Evolutionary conservation across 1,139 yeast species (phyloP), one percentile per base, ranked within the genome.

Genomic region (Wickerhamomyces sp.): DNA sequence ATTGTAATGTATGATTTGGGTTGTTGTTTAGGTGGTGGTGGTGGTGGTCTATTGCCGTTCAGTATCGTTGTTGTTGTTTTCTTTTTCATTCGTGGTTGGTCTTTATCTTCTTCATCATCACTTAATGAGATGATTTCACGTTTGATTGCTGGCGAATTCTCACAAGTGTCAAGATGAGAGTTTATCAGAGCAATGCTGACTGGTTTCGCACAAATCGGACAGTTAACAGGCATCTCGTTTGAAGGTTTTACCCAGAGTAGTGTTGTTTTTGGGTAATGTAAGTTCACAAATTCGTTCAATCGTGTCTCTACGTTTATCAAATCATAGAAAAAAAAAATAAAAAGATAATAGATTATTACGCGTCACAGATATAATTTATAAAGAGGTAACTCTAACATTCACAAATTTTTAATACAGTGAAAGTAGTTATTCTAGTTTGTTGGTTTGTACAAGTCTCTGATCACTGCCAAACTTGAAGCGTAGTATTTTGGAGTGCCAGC

Each of bases 391-490:
- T n/a, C n/a, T n/a, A n/a, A n/a, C n/a, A n/a, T n/a, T n/a, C n/a
- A n/a, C n/a, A n/a, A n/a, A n/a, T n/a, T n/a, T n/a, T n/a, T n/a
- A n/a, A n/a, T n/a, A n/a, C n/a, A n/a, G n/a, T n/a, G n/a, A n/a
- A n/a, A n/a, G n/a, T n/a, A n/a, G n/a, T n/a, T n/a, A n/a, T n/a
- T n/a, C n/a, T n/a, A n/a, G n/a, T n/a, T n/a, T n/a, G n/a, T n/a
- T n/a, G n/a, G n/a, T n/a, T n/a, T n/a, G n/a, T n/a, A 46, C 27
- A 79, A 56, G 51, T 82, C 89, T 46, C 64, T 80, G 35, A 89
- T 62, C 44, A 81, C 88, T 16, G 96, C 97, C 27, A 91, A 64
- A 49, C 77, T 79, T 29, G 72, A 70, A 28, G 89, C 84, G 51
- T 73, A 83, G 53, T 66, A 85, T 16, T 80, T 75, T 7, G 96